Evolutionary conservation across 2,329 filamentous ascomycete species (phyloP).

Genomic region (Ophiostoma sp.): DNA sequence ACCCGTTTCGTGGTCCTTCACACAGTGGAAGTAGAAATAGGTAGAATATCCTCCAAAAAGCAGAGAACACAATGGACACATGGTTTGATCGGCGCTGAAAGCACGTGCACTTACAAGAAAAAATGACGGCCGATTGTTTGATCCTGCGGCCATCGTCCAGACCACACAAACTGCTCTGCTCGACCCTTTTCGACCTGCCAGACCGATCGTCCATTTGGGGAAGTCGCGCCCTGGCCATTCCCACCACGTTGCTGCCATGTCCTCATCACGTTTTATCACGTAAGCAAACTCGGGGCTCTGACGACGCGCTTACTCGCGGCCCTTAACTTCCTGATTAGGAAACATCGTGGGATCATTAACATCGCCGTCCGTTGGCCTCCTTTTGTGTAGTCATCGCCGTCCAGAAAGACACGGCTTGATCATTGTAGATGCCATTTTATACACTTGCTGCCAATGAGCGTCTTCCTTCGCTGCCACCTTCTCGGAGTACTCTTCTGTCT

Average conservation of each 20-base stretch:
- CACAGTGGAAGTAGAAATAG: background rate
- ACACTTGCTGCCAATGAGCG: background rate
- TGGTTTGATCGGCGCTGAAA: constrained; percentile 1
- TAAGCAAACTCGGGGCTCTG: background rate
- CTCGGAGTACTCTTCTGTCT: background rate
- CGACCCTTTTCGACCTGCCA: background rate
- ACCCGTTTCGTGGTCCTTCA: background rate
- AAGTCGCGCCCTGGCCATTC: background rate
- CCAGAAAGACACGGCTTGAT: background rate
- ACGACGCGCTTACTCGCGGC: background rate
- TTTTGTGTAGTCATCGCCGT: background rate
- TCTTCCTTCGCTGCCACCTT: background rate
- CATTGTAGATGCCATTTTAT: background rate
- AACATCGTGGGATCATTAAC: background rate
- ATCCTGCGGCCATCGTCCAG: background rate
- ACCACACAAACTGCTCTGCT: background rate
- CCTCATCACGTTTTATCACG: constrained; percentile 1
- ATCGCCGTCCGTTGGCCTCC: background rate
- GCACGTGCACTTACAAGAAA: background rate
- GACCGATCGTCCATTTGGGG: background rate
- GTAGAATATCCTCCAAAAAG: background rate
- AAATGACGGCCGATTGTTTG: background rate
- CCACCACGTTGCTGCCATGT: background rate
- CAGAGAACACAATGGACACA: background rate
- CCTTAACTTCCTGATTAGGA: background rate